Percentiles rank a stretch among this genome's conserved stretches.
phyloP scores from a whole-genome alignment of 306 rosid genomes.

The Acacia acuminata region DNA sequence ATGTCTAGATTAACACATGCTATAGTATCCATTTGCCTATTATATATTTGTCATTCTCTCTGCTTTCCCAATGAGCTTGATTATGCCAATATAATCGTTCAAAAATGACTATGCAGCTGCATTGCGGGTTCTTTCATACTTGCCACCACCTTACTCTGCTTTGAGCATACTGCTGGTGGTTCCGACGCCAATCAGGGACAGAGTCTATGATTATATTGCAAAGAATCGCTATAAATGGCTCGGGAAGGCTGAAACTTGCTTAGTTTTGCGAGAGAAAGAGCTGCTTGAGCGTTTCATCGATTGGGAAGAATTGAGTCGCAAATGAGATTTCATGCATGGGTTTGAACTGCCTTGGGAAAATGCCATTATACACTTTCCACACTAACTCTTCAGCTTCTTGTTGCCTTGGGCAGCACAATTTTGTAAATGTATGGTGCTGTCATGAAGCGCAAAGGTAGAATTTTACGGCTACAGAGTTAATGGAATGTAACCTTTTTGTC shows the following conservation, averaged over 20 bases:
- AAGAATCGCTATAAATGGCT: conserved; percentile 59
- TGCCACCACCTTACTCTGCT: conserved; percentile 78
- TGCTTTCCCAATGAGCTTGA: neutral
- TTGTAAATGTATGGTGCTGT: conserved; percentile 19
- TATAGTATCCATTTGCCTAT: neutral
- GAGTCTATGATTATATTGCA: conserved; percentile 62
- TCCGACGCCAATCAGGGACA: conserved; percentile 70
- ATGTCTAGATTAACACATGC: neutral
- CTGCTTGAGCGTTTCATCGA: conserved; percentile 86
- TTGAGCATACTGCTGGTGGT: conserved; percentile 51
- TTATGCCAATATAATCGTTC: conserved; percentile 30
- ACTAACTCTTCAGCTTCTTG: neutral
- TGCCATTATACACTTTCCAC: conserved; percentile 7
- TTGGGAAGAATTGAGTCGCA: conserved; percentile 62
- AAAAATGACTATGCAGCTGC: conserved; percentile 63
- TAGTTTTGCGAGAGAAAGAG: conserved; percentile 66
- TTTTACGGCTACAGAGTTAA: neutral
- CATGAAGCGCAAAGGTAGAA: neutral
- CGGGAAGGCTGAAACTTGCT: conserved; percentile 62
- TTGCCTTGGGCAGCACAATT: conserved; percentile 14
- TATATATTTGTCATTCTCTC: conserved; percentile 15
- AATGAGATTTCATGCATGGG: conserved; percentile 21
- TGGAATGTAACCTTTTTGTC: neutral
- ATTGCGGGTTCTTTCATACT: conserved; percentile 64
- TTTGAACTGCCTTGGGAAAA: neutral